These are phyloP conservation scores for Apiotrichum porosum DNA, from an alignment of 1,284 basidiomycete genomes.

Conservation along the genomic window DNA sequence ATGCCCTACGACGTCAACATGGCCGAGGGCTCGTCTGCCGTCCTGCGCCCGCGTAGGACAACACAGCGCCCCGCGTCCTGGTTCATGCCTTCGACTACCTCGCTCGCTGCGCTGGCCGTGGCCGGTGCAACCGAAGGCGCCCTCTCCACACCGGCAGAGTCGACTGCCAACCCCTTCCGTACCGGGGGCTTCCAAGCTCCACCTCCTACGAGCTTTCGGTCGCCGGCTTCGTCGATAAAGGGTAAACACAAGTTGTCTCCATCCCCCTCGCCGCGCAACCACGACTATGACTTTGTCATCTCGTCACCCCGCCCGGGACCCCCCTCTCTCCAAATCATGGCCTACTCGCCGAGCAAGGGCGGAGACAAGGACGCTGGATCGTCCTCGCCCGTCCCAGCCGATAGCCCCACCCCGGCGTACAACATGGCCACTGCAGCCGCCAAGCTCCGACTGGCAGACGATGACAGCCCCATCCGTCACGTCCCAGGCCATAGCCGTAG, in stretches of 20 bases:
- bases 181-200: background rate
- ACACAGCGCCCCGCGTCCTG: background rate
- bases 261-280: slow-evolving; percentile 30
- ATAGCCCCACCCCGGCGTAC: slow-evolving; percentile 40
- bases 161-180: background rate
- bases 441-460: slow-evolving; percentile 36
- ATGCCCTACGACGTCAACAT: no score
- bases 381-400: slow-evolving; percentile 30
- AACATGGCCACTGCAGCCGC: slow-evolving; percentile 36
- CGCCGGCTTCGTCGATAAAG: background rate
- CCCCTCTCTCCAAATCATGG: background rate
- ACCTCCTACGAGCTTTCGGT: background rate
- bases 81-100: background rate
- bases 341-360: background rate
- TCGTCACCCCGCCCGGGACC: slow-evolving; percentile 33
- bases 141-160: no score
- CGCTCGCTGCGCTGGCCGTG: background rate
- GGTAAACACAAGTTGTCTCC: slow-evolving; percentile 45
- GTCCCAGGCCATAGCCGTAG: slow-evolving; percentile 42
- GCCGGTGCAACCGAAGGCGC: background rate
- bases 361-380: slow-evolving; percentile 9
- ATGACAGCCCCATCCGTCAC: slow-evolving; percentile 38
- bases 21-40: no score
- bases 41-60: background rate
- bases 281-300: slow-evolving; percentile 47